phyloP scores from a whole-genome alignment of 257 asterid genomes.

The Solanum medicagineum region DNA sequence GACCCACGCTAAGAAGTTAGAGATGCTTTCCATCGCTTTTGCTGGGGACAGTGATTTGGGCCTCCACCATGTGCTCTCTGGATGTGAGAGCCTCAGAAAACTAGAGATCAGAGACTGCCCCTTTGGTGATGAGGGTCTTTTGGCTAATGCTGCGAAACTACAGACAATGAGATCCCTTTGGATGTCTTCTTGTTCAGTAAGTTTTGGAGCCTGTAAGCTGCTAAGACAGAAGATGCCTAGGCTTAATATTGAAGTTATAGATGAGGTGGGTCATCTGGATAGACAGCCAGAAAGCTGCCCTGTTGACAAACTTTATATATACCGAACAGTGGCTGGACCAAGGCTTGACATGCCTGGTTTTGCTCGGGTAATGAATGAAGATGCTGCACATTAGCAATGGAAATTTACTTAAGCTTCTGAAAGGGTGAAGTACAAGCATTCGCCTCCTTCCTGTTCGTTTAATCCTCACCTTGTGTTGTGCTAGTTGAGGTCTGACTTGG shows the following conservation, averaged over 20 bases:
- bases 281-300: conserved; percentile 8
- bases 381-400: background rate
- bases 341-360: conserved; percentile 24
- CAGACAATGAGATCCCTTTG: conserved; percentile 19
- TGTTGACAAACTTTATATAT: conserved; percentile 29
- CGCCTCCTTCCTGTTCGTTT: background rate
- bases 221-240: conserved; percentile 13
- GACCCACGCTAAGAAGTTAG: conserved; percentile 13
- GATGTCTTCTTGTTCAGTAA: conserved; percentile 25
- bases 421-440: background rate
- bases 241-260: conserved; percentile 14
- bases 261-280: conserved; percentile 6
- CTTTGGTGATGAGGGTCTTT: conserved; percentile 11
- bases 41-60: conserved; percentile 17
- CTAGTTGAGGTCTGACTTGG: background rate
- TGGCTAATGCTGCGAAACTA: conserved; percentile 14
- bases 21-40: conserved; percentile 17
- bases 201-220: conserved; percentile 14
- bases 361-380: conserved; percentile 12
- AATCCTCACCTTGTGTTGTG: background rate
- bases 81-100: conserved; percentile 14
- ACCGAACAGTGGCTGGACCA: conserved; percentile 31
- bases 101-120: conserved; percentile 18
- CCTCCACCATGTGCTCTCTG: conserved; percentile 16
- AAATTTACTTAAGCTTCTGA: background rate